Conservation (phyloP, 2,329 filamentous ascomycete genomes). For the Trichoderma arundinaceum region DNA sequence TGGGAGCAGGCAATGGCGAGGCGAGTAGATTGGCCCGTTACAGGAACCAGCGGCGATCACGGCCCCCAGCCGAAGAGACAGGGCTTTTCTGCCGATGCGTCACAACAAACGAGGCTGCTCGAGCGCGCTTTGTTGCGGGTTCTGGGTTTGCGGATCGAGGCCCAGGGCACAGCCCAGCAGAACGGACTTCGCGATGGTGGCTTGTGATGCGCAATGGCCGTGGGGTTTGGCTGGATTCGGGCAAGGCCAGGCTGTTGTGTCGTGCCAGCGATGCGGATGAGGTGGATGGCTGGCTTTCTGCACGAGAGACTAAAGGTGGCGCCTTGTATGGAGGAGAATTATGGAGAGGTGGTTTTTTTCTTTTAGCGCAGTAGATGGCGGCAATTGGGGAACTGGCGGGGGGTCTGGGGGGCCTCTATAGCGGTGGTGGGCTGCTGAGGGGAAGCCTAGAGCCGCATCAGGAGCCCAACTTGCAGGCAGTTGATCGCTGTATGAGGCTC, state of each 20-base stretch:
- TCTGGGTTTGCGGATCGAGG: neutral
- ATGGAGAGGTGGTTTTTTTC: conserved; percentile 17
- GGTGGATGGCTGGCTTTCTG: conserved; percentile 10
- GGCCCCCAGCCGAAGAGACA: conserved; percentile 9
- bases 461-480: neutral
- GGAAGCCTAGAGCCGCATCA: neutral
- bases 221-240: conserved; percentile 15
- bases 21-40: neutral
- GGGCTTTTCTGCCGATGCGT: neutral
- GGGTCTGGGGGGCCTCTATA: neutral
- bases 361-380: neutral
- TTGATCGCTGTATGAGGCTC: neutral
- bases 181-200: conserved; percentile 14
- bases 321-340: conserved; percentile 26
- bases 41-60: conserved; percentile 27
- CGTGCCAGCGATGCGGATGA: conserved; percentile 28
- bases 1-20: neutral
- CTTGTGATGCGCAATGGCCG: conserved; percentile 8
- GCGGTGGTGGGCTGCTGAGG: neutral
- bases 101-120: conserved; percentile 19
- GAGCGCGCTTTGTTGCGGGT: neutral
- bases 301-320: neutral
- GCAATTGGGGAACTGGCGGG: conserved; percentile 13
- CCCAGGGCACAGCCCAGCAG: conserved; percentile 1
- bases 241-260: conserved; percentile 25